Evolutionary conservation across 2,329 filamentous ascomycete genomes (phyloP).

Genomic region (Penicillium crustosum): DNA sequence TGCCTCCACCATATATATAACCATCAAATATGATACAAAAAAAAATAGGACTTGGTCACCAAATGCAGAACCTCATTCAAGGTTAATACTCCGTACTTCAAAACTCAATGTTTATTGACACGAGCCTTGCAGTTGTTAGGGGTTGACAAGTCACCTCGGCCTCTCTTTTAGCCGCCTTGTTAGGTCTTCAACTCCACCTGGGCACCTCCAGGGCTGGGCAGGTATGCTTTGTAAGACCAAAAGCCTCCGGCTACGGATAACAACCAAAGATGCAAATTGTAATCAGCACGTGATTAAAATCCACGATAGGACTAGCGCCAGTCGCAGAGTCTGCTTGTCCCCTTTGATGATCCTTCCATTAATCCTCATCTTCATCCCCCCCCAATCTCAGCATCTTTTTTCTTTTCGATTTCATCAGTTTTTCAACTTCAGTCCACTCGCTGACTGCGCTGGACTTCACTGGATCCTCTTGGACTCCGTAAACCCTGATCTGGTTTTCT

Average conservation of each 20-base stretch:
- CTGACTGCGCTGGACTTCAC: conserved; percentile 4
- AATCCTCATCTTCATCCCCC: conserved; percentile 10
- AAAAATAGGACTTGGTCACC: neutral
- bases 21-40: neutral
- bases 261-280: neutral
- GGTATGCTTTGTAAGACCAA: too few relatives aligned
- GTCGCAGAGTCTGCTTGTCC: conserved; percentile 10
- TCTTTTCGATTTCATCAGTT: conserved; percentile 13
- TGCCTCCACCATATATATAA: neutral
- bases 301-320: neutral
- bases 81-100: neutral
- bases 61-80: neutral
- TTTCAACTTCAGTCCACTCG: conserved; percentile 3
- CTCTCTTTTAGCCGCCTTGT: neutral
- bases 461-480: conserved; percentile 22
- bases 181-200: neutral
- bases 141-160: neutral
- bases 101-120: neutral
- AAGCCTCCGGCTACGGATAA: neutral
- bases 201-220: too few relatives aligned
- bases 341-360: conserved; percentile 14
- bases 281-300: neutral
- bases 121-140: neutral
- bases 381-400: conserved; percentile 13
- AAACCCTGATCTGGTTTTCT: conserved; percentile 24